Evolutionary conservation across 768 basidiomycete genomes (phyloP), one percentile per base, ranked within the genome.

Genomic region (Auricularia auricula-judae): DNA sequence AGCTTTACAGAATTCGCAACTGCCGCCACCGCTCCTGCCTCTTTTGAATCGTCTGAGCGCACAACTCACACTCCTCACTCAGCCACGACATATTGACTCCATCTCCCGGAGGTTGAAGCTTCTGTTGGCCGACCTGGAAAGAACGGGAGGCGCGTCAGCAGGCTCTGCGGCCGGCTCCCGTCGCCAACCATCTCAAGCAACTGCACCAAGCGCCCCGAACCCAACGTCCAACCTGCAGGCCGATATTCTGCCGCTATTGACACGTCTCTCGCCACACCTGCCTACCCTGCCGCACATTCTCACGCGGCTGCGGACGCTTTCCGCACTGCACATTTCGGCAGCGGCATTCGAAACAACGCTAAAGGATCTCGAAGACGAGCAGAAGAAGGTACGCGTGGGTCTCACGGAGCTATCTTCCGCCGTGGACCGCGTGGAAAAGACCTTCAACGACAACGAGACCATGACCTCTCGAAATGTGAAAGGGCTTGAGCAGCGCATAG

Each of bases 21-120:
- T 93, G 18, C 88, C 91, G 0, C 81, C 87, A 4, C 90, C 91
- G 2, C 79, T 98, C n/a, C 77, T 97, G 3, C 87, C 91, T 0
- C 82, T 91, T 61, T 81, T 98, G 63, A 83, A 84, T 18, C 85
- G 90, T 54, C 84, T 98, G 54, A 93, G 91, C 71, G 84, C 85
- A 23, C 93, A 97, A 72, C 78, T 98, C 29, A 84, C 86, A 5
- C 80, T 98, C 16, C 85, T 99, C 58, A 91, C 96, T 0, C 94
- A 98, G 76, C 96, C 97, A 0, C 86, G 95, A 16, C 94, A 98
- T 71, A 87, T 98, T 61, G 97, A 99, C 74, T 90, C 93, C 11
- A 89, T 98, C 67, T 95, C 95, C 1, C 85, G 96, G 3, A 87
- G 96, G 3, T 83, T 98, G 66, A 99, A 98, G 71, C 78, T 98